Evolutionary conservation across 148 eudicot genomes (phyloP), one percentile per base, ranked within the genome.

Genomic region (Rhododendron ovatum): DNA sequence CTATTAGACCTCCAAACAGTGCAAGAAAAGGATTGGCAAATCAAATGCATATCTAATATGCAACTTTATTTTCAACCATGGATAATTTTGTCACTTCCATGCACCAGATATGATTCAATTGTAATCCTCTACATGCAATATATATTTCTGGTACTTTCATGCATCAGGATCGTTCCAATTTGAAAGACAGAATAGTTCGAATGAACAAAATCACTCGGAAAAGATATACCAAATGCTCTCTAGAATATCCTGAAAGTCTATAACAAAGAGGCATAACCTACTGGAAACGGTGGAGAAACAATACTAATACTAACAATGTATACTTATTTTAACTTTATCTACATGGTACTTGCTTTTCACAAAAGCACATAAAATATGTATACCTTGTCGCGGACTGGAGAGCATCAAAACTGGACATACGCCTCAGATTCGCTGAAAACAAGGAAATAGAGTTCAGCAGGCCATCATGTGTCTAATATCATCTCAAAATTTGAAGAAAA

Each of bases 401-500:
- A 78, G 92, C 94, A 82, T 93, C 96, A 91, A 93, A 88, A 86
- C 96, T 93, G 83, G 96, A 92, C 86, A 91, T 84, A 65, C 94
- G 94, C 87, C 94, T 92, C 91, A 93, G 47, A 87, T 93, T 91
- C 80, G 93, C 96, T 93, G 93, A 91, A 89, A 85, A 81, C 50
- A 61, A 83, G 13, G 88, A 51, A 41, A 80, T 48, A 55, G 51
- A 74, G 24, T 55, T 50, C 37, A 73, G 37, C 59, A 28, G 61
- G 61, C 78, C 28, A 45, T 35, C 11, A 33, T 1, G 33, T 73
- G 26, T 74, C 67, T 51, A 55, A 14, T 47, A 39, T 55, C 71
- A 84, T 35, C 80, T 84, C 47, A 84, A 75, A 78, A 22, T n/a
- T 22, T 1, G 51, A 53, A 22, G 5, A 8, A 37, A 47, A 74